Percentiles rank a stretch among this genome's conserved stretches.
phyloP scores from a whole-genome alignment of 805 yeast genomes.

The Barnettozyma wickerhamii region DNA sequence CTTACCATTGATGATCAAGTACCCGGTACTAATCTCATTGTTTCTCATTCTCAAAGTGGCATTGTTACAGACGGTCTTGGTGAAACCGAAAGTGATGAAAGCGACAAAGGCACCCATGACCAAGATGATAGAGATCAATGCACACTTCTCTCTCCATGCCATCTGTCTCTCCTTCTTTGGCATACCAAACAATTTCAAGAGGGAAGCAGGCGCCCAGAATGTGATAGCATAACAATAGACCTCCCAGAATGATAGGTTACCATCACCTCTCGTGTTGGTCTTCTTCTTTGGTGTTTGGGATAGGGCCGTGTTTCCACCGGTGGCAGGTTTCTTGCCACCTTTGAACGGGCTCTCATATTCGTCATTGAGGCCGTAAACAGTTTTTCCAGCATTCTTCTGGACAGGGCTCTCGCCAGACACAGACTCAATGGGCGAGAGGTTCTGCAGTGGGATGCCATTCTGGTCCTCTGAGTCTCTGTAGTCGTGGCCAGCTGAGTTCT shows the following conservation, averaged over 20 bases:
- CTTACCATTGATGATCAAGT: slow-evolving; percentile 76
- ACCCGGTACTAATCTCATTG: slow-evolving; percentile 54
- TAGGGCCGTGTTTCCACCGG: background rate
- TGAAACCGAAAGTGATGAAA: slow-evolving; percentile 85
- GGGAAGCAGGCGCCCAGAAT: slow-evolving; percentile 86
- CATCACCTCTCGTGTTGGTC: slow-evolving; percentile 5
- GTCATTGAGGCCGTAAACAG: slow-evolving; percentile 58
- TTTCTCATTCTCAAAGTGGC: slow-evolving; percentile 47
- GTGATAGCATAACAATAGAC: slow-evolving; percentile 76
- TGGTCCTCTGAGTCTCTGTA: slow-evolving; percentile 15
- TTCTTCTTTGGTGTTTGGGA: slow-evolving; percentile 1
- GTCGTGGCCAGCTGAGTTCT: slow-evolving; percentile 10
- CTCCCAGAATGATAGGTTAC: slow-evolving; percentile 56
- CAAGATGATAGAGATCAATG: slow-evolving; percentile 69
- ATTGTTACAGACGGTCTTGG: slow-evolving; percentile 69
- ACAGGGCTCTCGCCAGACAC: background rate
- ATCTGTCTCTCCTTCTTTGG: slow-evolving; percentile 74
- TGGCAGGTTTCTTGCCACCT: slow-evolving; percentile 2
- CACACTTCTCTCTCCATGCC: slow-evolving; percentile 98
- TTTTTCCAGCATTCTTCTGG: slow-evolving; percentile 37
- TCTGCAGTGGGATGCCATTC: slow-evolving; percentile 20
- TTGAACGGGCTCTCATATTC: slow-evolving; percentile 34
- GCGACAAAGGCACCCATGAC: slow-evolving; percentile 77
- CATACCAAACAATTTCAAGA: slow-evolving; percentile 71
- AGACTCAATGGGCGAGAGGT: slow-evolving; percentile 11